Evolutionary conservation across 2,329 filamentous ascomycete species (phyloP), one percentile per base, ranked within the genome.

Genomic region (Aspergillus spinulosporus): DNA sequence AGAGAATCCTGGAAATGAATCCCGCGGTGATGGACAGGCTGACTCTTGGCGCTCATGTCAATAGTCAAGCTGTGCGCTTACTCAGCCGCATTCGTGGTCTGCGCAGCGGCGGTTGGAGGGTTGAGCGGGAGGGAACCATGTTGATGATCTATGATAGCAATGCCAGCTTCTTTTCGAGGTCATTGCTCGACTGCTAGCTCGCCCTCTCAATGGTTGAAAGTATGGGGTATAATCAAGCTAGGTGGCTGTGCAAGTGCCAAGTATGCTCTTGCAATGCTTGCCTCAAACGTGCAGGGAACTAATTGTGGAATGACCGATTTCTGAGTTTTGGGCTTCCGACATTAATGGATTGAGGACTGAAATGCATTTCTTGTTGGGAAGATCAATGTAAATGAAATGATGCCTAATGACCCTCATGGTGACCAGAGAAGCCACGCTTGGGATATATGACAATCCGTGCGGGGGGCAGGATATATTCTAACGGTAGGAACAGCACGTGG

Each of bases 11-110:
- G 28, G 46, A 48, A 55, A 43, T 49, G 44, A 31, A 37, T 8
- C 9, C 48, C 48, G 54, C 54, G 48, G 54, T 43, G 43, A 45
- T 29, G 43, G 39, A 32, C 26, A 34, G 46, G 34, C 53, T 52
- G 9, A n/a, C 37, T 21, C 54, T 56, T 56, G 48, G 48, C 48
- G n/a, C n/a, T 48, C 39, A 14, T 36, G 40, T 32, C 15, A 28
- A 51, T 49, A 12, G 21, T 36, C 9, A 36, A 31, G 32, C 39
- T 51, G 54, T 56, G 54, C 48, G 54, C 54, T 56, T 56, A 56
- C 48, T 56, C 54, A 56, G 39, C 54, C 21, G 12, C 14, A 31
- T 43, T 36, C 21, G 21, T 21, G 37, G 26, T 26, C 29, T 42
- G 21, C 3, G 32, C n/a, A 9, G 12, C 21, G 12, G 31, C 29